Base-by-base conservation (phyloP, 177 flowering plant genomes). In the Vitis hybrid region DNA sequence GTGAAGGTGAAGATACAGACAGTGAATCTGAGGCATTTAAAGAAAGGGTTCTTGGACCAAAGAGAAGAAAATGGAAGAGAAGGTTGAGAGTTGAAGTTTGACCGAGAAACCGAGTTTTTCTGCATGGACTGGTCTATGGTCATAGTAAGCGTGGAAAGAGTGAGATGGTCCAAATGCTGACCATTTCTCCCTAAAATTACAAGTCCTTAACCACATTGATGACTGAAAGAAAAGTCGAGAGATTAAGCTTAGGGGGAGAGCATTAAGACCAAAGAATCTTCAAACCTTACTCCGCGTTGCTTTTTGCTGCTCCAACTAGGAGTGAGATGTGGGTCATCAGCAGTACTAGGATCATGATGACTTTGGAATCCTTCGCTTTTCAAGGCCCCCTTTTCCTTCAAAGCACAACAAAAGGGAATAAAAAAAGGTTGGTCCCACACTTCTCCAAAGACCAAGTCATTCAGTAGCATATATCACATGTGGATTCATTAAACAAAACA, bases 91-190 rank as follows among this genome's bases (percentile, higher is more conserved):
- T 35, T 24, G 64, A 74, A 70, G 77, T 87, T 87, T 88, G 97
- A 91, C 94, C 65, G 77, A 69, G 81, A 82, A 89, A 83, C 24
- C 84, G 87, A 81, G 83, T 88, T 75, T 65, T 74, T 75, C 61
- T 75, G 67, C 71, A 35, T 52, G 63, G 91, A 90, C 87, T 56
- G 71, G 90, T 89, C 90, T 75, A 64, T 75, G 87, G 87, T 86
- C 86, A 83, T 54, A 12, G 18, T 65, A 19, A 19, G 32, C 51
- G 54, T 58, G 62, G 24, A 49, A 61, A 46, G 70, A 18, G 70
- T 24, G 78, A 52, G 60, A 11, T 17, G 32, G 77, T 75, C 74
- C 79, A 70, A 82, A 46, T 75, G 85, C 77, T 86, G 91, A 89
- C 90, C 84, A 65, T 61, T 82, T 87, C 88, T 70, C 46, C 60